Evolutionary conservation across 805 yeast genomes (phyloP), one percentile per base, ranked within the genome.

Genomic region (Teunomyces atbi): DNA sequence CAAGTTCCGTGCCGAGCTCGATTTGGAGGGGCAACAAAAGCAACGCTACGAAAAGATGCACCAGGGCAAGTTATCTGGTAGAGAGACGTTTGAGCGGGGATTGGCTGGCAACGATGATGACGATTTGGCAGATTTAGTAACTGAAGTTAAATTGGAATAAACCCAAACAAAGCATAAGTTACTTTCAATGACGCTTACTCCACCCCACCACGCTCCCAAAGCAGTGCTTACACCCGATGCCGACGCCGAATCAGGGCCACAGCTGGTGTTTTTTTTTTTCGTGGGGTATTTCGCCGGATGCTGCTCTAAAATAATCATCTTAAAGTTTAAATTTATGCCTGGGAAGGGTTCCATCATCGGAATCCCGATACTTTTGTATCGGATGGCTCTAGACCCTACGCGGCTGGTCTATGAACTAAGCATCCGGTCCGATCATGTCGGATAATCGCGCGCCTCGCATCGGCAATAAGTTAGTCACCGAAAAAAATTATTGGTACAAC

Each of bases 81-180:
- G 81, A 56, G 92, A 89, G 66, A 86, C 94, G 49, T 92, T 92
- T 60, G 98, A 90, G 61, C 77, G 77, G 58, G 98, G 98, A 38
- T 77, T 94, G 55, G 96, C 86, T 35, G 84, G 83, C 44, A 84
- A 79, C 29, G 83, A 81, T 36, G 74, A 64, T 8, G 67, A 62
- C 26, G 57, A 54, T 13, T 47, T 59, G 18, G 48, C 45, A 2
- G 66, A 59, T 8, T 51, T 47, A 7, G 53, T 55, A 4, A 23
- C 29, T 32, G 45, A 48, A n/a, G 41, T 38, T 12, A 36, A 36
- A 21, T 36, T 36, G 39, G 39, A 36, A 13, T 30, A 30, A 30
- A 7, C n/a, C 30, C 41, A 50, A 48, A 20, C 48, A 50, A 35
- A 30, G n/a, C 15, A 13, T 4, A 13, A 7, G 10, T 30, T 5